Conservation (phyloP, 2,329 filamentous ascomycete species). For the Penicillium rolfsii region DNA sequence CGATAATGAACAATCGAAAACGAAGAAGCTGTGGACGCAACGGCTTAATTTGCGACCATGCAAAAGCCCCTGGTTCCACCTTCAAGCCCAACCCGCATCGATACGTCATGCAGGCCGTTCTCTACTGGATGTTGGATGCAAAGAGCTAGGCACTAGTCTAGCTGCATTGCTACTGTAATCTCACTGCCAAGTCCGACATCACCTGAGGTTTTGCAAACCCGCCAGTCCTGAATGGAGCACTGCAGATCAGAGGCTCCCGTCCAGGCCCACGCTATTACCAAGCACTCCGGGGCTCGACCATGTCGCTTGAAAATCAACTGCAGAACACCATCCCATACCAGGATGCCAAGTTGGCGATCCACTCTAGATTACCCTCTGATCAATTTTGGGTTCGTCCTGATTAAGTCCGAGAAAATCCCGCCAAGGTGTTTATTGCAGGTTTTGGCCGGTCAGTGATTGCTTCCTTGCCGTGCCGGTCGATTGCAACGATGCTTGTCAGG, state of each 20-base stretch:
- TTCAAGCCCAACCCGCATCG: neutral
- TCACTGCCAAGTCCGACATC: neutral
- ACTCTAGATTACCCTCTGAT: neutral
- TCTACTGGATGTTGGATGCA: neutral
- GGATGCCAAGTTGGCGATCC: conserved; percentile 11
- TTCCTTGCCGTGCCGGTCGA: neutral
- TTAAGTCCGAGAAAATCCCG: neutral
- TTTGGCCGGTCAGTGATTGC: neutral
- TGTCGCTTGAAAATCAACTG: neutral
- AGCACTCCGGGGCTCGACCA: conserved; percentile 22
- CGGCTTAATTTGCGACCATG: neutral
- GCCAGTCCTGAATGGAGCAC: neutral
- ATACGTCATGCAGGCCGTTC: neutral
- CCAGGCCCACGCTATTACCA: conserved; percentile 19
- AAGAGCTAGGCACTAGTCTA: neutral
- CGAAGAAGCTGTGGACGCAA: neutral
- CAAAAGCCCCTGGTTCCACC: conserved; percentile 9
- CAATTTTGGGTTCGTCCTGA: neutral
- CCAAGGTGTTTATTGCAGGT: neutral
- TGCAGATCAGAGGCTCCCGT: conserved; percentile 9
- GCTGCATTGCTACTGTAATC: neutral
- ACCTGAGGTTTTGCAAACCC: neutral
- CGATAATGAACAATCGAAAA: neutral
- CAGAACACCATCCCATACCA: neutral
- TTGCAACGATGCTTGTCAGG: neutral